Conservation (phyloP, 805 yeast genomes). For the Metschnikowia continentalis region DNA sequence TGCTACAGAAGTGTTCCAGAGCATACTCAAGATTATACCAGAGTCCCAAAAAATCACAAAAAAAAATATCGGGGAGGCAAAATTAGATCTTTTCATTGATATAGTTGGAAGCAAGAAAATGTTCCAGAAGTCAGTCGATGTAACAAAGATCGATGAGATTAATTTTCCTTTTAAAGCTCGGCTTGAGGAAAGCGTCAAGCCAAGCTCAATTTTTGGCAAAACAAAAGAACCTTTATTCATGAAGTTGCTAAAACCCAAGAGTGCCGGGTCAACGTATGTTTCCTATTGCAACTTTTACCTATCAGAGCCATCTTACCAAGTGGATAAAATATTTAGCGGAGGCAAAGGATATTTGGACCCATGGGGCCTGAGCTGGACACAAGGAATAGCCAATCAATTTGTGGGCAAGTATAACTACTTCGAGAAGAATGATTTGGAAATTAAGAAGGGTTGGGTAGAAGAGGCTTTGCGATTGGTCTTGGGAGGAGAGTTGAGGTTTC, state of each 20-base stretch:
- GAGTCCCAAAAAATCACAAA: conserved; percentile 18
- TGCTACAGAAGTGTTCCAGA: conserved; percentile 35
- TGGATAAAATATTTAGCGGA: conserved; percentile 25
- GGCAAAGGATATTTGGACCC: conserved; percentile 24
- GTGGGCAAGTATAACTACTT: conserved; percentile 31
- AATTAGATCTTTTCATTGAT: conserved; percentile 36
- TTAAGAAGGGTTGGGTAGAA: conserved; percentile 28
- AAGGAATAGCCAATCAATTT: conserved; percentile 27
- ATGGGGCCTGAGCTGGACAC: conserved; percentile 35
- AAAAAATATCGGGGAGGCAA: conserved; percentile 22
- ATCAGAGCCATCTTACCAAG: conserved; percentile 30
- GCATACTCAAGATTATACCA: conserved; percentile 24
- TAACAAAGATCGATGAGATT: conserved; percentile 27
- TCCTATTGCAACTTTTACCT: conserved; percentile 32
- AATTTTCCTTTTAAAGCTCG: conserved; percentile 26
- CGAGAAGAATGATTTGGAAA: conserved; percentile 28
- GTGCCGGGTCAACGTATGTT: conserved; percentile 28
- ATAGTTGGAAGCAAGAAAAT: conserved; percentile 37
- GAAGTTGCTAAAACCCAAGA: conserved; percentile 37
- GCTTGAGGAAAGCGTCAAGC: conserved; percentile 9
- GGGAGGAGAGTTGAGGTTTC: conserved; percentile 26
- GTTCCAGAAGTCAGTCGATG: conserved; percentile 29
- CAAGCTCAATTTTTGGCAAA: conserved; percentile 21
- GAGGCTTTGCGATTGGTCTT: conserved; percentile 29
- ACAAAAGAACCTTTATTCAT: conserved; percentile 30